These are phyloP conservation scores for Aspergillus ustus DNA, from an alignment of 2,329 filamentous ascomycete species.

Conservation along the genomic window DNA sequence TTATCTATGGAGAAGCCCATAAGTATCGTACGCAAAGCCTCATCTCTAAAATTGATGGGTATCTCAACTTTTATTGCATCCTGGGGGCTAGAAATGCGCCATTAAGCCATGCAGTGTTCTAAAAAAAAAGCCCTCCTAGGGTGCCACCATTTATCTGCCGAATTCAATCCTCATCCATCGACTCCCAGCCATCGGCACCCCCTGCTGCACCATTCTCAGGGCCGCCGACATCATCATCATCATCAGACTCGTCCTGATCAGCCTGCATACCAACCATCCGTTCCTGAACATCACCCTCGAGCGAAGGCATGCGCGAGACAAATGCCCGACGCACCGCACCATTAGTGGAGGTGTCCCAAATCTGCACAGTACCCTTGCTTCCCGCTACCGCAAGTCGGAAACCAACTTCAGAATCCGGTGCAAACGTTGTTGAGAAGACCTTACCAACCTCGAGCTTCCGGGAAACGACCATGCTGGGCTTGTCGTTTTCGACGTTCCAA, in stretches of 20 bases:
- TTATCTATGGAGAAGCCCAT: neutral
- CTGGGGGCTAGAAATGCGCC: neutral
- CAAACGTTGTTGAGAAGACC: conserved; percentile 89
- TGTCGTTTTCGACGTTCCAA: conserved; percentile 83
- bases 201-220: conserved; percentile 56
- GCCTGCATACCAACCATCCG: conserved; percentile 74
- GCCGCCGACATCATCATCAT: conserved; percentile 63
- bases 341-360: conserved; percentile 98
- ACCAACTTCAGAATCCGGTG: conserved; percentile 84
- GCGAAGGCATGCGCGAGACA: conserved; percentile 68
- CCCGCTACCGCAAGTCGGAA: conserved; percentile 93
- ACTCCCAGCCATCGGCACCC: conserved; percentile 58
- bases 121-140: neutral
- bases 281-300: conserved; percentile 70
- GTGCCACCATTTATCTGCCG: neutral
- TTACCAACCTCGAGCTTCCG: conserved; percentile 93
- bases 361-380: conserved; percentile 87
- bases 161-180: conserved; percentile 57
- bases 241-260: conserved; percentile 69
- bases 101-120: conserved; percentile 9
- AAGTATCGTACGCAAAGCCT: neutral
- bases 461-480: conserved; percentile 87
- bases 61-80: conserved; percentile 28
- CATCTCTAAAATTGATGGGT: conserved; percentile 18
- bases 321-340: conserved; percentile 83